Conservation (phyloP, 2,329 filamentous ascomycete genomes). For the Fusarium sacchari region DNA sequence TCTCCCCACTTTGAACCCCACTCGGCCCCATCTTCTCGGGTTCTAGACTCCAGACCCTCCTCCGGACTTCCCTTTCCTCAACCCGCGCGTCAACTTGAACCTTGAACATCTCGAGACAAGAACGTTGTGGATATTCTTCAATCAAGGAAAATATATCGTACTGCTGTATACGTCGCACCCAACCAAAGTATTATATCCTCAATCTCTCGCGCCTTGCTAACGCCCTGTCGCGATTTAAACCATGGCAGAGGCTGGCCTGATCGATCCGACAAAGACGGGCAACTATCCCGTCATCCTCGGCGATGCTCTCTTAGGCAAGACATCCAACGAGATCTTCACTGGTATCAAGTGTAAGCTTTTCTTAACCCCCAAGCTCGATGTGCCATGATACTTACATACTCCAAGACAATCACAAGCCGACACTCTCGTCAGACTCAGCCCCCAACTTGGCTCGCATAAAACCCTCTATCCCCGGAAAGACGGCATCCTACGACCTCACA, state of each 20-base stretch:
- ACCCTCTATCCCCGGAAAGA: slow-evolving; percentile 59
- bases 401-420: slow-evolving; percentile 71
- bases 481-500: slow-evolving; percentile 65
- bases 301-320: slow-evolving; percentile 67
- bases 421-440: slow-evolving; percentile 59
- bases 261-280: slow-evolving; percentile 69
- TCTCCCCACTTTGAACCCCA: slow-evolving; percentile 15
- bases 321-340: slow-evolving; percentile 68
- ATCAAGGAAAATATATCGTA: not conserved
- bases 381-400: slow-evolving; percentile 2
- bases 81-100: slow-evolving; percentile 22
- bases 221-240: slow-evolving; percentile 14
- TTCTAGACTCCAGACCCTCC: slow-evolving; percentile 27
- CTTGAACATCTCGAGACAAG: slow-evolving; percentile 2
- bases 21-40: slow-evolving; percentile 18
- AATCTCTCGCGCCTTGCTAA: not conserved
- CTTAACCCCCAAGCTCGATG: not conserved
- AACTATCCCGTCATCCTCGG: slow-evolving; percentile 73
- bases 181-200: not conserved
- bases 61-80: slow-evolving; percentile 26
- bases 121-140: not conserved
- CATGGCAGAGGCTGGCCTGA: slow-evolving; percentile 50
- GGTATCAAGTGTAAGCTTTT: slow-evolving; percentile 66
- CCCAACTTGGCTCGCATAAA: slow-evolving; percentile 62
- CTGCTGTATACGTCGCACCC: not conserved